Conservation (phyloP, 2,329 filamentous ascomycete genomes). For the Sporothrix curviconia region DNA sequence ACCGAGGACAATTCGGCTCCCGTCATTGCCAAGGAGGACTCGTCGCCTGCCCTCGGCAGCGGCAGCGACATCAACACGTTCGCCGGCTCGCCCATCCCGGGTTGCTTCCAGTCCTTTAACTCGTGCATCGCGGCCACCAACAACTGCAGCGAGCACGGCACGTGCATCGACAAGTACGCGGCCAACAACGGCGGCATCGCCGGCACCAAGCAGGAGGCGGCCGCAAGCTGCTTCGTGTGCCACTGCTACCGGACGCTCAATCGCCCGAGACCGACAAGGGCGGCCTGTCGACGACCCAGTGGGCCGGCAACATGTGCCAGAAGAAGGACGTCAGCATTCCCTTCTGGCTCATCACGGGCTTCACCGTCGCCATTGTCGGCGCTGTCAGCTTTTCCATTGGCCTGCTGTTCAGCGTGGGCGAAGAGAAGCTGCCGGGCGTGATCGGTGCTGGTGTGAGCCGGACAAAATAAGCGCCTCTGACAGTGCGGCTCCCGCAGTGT, state of each 20-base stretch:
- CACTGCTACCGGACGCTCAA: slow-evolving; percentile 56
- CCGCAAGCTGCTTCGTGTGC: slow-evolving; percentile 65
- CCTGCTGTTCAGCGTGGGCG: slow-evolving; percentile 75
- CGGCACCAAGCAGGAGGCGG: slow-evolving; percentile 17
- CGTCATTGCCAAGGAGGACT: slow-evolving; percentile 4
- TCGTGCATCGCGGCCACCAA: slow-evolving; percentile 64
- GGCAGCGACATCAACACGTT: slow-evolving; percentile 18
- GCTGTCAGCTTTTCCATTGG: slow-evolving; percentile 65
- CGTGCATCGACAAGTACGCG: slow-evolving; percentile 62
- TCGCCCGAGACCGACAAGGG: slow-evolving; percentile 28
- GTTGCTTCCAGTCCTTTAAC: slow-evolving; percentile 67
- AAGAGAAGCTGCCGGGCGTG: slow-evolving; percentile 83
- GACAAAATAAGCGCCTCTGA: slow-evolving; percentile 44
- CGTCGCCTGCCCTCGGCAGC: slow-evolving; percentile 12
- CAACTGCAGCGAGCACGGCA: slow-evolving; percentile 76
- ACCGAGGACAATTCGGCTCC: slow-evolving; percentile 20
- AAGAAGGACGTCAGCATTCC: slow-evolving; percentile 85
- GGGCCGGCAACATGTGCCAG: slow-evolving; percentile 81
- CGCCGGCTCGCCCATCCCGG: slow-evolving; percentile 45
- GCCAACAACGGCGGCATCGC: slow-evolving; percentile 33
- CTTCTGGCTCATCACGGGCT: slow-evolving; percentile 79
- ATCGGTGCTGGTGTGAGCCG: slow-evolving; percentile 90
- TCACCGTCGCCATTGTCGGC: slow-evolving; percentile 63
- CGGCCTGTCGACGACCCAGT: slow-evolving; percentile 52
- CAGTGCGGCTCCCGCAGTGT: background rate